Evolutionary conservation across 306 rosid genomes (phyloP), one percentile per base, ranked within the genome.

Genomic region (Prunus davidiana): DNA sequence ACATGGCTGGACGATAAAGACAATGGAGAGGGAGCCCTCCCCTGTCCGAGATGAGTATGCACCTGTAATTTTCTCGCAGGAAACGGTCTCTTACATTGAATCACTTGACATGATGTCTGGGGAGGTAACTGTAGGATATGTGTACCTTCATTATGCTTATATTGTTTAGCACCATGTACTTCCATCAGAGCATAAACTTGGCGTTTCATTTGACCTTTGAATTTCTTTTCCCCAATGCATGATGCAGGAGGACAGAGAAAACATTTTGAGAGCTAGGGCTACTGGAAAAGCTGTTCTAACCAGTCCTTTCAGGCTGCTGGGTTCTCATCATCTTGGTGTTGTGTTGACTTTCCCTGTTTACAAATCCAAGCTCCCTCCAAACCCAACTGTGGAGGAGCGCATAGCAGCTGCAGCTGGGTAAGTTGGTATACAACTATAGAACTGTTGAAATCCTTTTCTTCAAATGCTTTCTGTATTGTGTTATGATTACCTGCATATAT

Each of bases 21-120:
- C 99, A 64, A 88, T 96, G 99, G 85, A 88, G 86, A 91, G 87
- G 64, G 84, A 88, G 65, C 90, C 97, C 49, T 92, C 98, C 2
- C 93, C 83, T 1, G 64, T 85, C 71, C 86, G 98, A 75, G 99
- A 96, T 75, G 99, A 92, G 88, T 96, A 96, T 82, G 99, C 98
- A 25, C 96, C 99, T 0, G 99, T 96, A 67, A 96, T 96, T 76
- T 96, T 96, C 73, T 88, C 90, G 0, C 99, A 92, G 79, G 97
- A 92, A 86, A 96, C 97, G 5, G 2, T 96, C 71, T 89, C 99
- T 67, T 93, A 96, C 78, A 86, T 96, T n/a, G 89, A 91, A 79
- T 92, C 98, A 73, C 73, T 96, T 34, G 99, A 96, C 87, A 96
- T 96, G 99, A 96, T 96, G 99, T 96, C 99, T 1, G 99, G 99